A percentile compares a stretch with the other conserved stretches of the same genome.
phyloP scores from a whole-genome alignment of 495 filamentous ascomycete genomes.

The Talaromyces borbonicus region DNA sequence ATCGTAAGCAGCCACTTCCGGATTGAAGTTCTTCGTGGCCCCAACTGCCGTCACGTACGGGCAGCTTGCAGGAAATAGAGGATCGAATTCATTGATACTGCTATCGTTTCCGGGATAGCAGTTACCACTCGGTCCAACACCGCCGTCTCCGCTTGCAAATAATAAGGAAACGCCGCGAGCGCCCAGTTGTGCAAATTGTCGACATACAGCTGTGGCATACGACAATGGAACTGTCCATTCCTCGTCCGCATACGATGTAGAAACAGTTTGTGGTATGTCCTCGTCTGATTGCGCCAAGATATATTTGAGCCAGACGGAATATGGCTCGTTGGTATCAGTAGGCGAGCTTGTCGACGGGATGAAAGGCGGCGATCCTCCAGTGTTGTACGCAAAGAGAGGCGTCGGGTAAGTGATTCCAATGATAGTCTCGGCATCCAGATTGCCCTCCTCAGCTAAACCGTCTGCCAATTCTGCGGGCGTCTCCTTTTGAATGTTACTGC shows the following conservation, averaged over 20 bases:
- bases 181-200: constrained; percentile 62
- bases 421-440: too few relatives aligned
- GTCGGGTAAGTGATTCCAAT: too few relatives aligned
- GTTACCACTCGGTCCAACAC: constrained; percentile 56
- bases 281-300: too few relatives aligned
- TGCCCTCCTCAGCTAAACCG: too few relatives aligned
- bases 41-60: constrained; percentile 67
- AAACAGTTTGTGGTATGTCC: constrained; percentile 46
- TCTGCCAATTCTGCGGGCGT: too few relatives aligned
- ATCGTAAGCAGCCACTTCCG: constrained; percentile 46
- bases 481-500: too few relatives aligned
- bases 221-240: not conserved
- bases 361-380: too few relatives aligned
- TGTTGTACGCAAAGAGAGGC: too few relatives aligned
- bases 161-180: constrained; percentile 68
- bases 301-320: too few relatives aligned
- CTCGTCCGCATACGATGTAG: constrained; percentile 57
- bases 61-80: constrained; percentile 61
- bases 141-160: constrained; percentile 64
- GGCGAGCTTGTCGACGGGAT: too few relatives aligned
- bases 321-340: too few relatives aligned
- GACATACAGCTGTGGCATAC: constrained; percentile 58
- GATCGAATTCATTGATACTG: constrained; percentile 59
- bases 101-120: too few relatives aligned
- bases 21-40: constrained; percentile 47